A percentile compares a stretch with the other conserved stretches of the same genome.
phyloP scores from a whole-genome alignment of 345 rosid species.

The Gossypium thurberi region DNA sequence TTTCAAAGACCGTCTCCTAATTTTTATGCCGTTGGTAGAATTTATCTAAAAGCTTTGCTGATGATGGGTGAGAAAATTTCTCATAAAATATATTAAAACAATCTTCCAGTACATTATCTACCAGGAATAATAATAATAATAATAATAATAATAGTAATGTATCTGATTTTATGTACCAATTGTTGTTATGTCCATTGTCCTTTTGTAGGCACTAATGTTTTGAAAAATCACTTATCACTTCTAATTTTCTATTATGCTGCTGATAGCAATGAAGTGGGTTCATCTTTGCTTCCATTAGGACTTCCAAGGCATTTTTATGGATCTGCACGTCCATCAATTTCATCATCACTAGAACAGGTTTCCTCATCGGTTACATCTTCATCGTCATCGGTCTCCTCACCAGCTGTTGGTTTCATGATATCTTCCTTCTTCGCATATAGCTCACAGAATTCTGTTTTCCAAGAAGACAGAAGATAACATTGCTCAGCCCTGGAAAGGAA shows the following conservation, averaged over 20 bases:
- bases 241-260: neutral
- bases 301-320: slow-evolving; percentile 22
- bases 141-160: neutral
- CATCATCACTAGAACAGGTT: slow-evolving; percentile 44
- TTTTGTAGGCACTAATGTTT: neutral
- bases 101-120: no score
- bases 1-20: no score
- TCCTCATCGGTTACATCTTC: slow-evolving; percentile 46
- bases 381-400: slow-evolving; percentile 36
- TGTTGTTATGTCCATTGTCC: neutral
- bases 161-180: neutral
- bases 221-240: slow-evolving; percentile 1
- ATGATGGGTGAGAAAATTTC: no score
- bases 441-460: slow-evolving; percentile 47
- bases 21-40: no score
- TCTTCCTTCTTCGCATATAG: slow-evolving; percentile 50
- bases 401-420: slow-evolving; percentile 25
- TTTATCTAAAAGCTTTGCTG: no score
- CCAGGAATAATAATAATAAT: no score
- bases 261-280: slow-evolving; percentile 12
- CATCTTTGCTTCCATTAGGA: slow-evolving; percentile 6
- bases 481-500: no score
- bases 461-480: slow-evolving; percentile 4
- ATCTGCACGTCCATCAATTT: slow-evolving; percentile 52
- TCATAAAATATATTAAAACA: no score